Evolutionary conservation across 176 grass and related monocot genomes (phyloP).

Genomic region (Triticum monococcum): DNA sequence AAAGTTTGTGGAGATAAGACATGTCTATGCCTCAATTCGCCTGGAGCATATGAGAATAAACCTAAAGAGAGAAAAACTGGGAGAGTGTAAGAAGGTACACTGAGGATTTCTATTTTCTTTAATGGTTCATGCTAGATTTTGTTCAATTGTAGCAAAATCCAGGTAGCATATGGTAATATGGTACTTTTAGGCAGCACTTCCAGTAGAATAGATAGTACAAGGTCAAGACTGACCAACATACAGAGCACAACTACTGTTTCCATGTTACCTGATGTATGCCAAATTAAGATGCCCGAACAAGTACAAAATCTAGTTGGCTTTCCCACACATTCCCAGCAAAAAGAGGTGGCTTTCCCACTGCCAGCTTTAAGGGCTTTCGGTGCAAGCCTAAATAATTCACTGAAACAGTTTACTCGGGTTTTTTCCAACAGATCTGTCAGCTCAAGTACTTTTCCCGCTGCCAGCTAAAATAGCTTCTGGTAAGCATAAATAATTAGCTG

Average conservation of each 20-base stretch:
- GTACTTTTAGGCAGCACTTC: not conserved
- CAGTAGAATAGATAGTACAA: not conserved
- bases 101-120: not conserved
- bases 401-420: not conserved
- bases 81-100: not conserved
- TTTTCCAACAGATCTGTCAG: not conserved
- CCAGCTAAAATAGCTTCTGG: not conserved
- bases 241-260: not conserved
- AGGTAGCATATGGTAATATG: not conserved
- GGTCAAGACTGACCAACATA: conserved; percentile 3
- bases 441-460: not conserved
- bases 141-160: not conserved
- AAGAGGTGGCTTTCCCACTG: not conserved
- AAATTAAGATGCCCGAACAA: not conserved
- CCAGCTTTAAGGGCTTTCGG: not conserved
- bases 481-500: not conserved
- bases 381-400: not conserved
- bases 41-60: not conserved
- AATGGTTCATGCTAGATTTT: conserved; percentile 4
- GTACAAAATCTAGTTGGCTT: not conserved
- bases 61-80: not conserved
- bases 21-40: not conserved
- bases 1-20: not conserved
- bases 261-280: not conserved
- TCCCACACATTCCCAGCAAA: not conserved